Percentiles rank a stretch among this genome's conserved stretches.
Conservation (phyloP, 2,329 filamentous ascomycete species). For the Zymoseptoria tritici region DNA sequence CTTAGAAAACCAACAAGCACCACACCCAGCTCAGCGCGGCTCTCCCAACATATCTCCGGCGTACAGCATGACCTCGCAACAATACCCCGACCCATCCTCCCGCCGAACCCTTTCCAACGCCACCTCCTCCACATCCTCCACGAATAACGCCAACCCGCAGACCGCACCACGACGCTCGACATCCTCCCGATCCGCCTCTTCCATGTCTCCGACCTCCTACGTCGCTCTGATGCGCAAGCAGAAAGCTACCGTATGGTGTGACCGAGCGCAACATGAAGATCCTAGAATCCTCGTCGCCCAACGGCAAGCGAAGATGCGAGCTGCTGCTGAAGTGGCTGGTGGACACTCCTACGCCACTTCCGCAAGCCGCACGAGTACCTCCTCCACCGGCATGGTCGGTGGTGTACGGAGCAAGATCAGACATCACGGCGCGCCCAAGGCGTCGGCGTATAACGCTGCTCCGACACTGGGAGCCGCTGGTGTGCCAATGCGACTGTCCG, state of each 20-base stretch:
- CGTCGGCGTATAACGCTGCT: constrained; percentile 70
- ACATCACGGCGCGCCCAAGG: constrained; percentile 73
- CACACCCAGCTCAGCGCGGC: constrained; percentile 11
- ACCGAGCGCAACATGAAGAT: constrained; percentile 86
- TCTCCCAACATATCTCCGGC: constrained; percentile 9
- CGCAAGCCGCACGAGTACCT: constrained; percentile 23
- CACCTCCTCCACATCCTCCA: constrained; percentile 63
- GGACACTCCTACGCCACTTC: constrained; percentile 35
- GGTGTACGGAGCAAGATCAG: constrained; percentile 76
- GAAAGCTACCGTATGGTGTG: constrained; percentile 98
- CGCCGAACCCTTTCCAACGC: constrained; percentile 60
- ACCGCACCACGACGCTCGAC: constrained; percentile 58
- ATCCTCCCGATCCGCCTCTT: constrained; percentile 63
- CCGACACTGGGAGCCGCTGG: constrained; percentile 64
- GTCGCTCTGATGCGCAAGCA: constrained; percentile 94
- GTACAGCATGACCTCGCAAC: constrained; percentile 16
- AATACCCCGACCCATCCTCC: constrained; percentile 10
- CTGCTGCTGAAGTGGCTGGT: constrained; percentile 73
- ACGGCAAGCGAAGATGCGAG: constrained; percentile 77
- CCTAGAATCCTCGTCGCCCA: constrained; percentile 75
- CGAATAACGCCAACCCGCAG: constrained; percentile 29
- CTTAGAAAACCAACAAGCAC: constrained; percentile 15
- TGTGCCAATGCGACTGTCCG: constrained; percentile 83
- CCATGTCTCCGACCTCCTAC: constrained; percentile 63
- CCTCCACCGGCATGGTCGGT: constrained; percentile 31